Base-by-base conservation (phyloP, 2,329 filamentous ascomycete species). In the Neofusicoccum umdonicola region DNA sequence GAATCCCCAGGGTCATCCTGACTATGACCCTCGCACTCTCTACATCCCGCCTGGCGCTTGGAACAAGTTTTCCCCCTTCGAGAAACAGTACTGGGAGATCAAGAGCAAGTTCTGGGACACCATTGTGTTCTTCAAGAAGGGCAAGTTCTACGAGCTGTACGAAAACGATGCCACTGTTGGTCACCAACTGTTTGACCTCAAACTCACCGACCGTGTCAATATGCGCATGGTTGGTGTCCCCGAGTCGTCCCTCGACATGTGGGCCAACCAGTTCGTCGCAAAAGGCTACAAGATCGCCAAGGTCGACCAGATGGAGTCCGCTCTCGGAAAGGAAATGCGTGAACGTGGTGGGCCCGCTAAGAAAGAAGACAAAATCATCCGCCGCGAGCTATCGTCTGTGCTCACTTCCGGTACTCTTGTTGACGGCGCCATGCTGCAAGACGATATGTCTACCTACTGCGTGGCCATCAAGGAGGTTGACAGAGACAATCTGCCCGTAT, bases 141-240 rank as follows among this genome's bases (percentile, higher is more conserved):
- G 95, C 72, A 99, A 99, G 72, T 99, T 99, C 78, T 99, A 97
- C 74, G 95, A 99, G 76, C 84, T 99, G 0, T 99, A 98, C 73
- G 95, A 99, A 76, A 97, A 97, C 66, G 95, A 99, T 78, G 95
- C 95, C 4, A 97, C 94, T 0, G 89, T 98, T 64, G 95, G 95
- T 4, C 93, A 99, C 74, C 95, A 98, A 76, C 83, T 97, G 15
- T 99, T 99, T 71, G 95, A 99, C 76, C 85, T 99, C 64, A 99
- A 99, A 80, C 89, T 99, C 74, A 99, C 95, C 0, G 95, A 99
- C 72, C 87, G 95, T 63, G 95, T 99, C 76, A 99, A 99, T 76
- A 99, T 99, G 95, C 91, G 94, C 69, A 99, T 99, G 95, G 95
- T 98, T 2, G 95, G 95, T 67, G 95, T 99, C 0, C 95, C 95